A percentile compares a stretch with the other conserved stretches of the same genome.
These are phyloP conservation scores for Ceratobasidium theobromae DNA, from an alignment of 1,284 basidiomycete genomes.

Conservation along the genomic window DNA sequence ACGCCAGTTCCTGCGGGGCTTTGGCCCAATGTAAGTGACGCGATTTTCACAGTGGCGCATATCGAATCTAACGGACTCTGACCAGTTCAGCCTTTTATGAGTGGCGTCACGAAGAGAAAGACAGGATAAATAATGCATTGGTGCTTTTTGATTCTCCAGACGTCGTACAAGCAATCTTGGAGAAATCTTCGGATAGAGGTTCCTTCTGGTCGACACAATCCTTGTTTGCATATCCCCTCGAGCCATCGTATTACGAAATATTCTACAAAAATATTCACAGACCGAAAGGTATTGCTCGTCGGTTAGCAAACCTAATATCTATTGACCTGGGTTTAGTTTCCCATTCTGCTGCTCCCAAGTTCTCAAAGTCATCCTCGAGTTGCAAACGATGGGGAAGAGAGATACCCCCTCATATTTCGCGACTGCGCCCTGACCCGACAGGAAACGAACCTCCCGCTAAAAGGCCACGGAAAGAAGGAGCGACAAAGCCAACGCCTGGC, in stretches of 20 bases:
- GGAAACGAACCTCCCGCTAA: not conserved
- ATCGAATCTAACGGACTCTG: not conserved
- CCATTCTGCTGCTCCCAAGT: no score
- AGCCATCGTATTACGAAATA: not conserved
- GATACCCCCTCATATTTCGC: no score
- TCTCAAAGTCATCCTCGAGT: no score
- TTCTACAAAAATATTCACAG: no score
- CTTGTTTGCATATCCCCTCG: constrained; percentile 9
- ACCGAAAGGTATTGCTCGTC: no score
- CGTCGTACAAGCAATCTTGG: not conserved
- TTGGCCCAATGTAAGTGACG: constrained; percentile 21
- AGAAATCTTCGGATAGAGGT: not conserved
- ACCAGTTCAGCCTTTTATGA: constrained; percentile 16
- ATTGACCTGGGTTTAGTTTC: no score
- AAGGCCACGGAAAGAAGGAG: not conserved
- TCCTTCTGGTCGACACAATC: constrained; percentile 24
- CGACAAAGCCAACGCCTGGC: no score
- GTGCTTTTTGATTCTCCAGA: constrained; percentile 9
- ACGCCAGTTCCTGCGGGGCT: not conserved
- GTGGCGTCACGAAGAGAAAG: not conserved
- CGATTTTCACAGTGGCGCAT: not conserved
- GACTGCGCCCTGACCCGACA: not conserved
- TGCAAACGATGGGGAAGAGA: no score
- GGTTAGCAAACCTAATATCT: no score
- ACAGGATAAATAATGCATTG: constrained; percentile 1